phyloP scores from a whole-genome alignment of 2,329 filamentous ascomycete species.

The Raffaelea deltoideospora region DNA sequence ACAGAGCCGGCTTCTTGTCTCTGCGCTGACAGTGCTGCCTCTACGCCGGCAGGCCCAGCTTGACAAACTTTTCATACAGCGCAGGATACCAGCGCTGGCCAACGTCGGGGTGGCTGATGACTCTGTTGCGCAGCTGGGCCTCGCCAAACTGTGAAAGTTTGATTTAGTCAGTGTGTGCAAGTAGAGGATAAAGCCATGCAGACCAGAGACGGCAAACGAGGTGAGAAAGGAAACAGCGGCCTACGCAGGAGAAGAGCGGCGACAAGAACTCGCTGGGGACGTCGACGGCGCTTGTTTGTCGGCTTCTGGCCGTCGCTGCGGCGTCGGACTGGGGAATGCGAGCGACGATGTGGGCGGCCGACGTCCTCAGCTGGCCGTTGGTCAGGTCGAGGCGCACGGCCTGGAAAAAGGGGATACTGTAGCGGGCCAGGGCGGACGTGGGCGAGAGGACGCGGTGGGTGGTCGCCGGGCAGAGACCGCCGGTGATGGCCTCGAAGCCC shows the following conservation, averaged over 20 bases:
- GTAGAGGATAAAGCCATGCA: background rate
- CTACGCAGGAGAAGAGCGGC: constrained; percentile 5
- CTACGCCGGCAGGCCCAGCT: too few relatives aligned
- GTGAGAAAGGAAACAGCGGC: background rate
- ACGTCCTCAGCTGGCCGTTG: constrained; percentile 2
- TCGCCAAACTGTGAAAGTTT: constrained; percentile 4
- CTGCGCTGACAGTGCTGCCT: too few relatives aligned
- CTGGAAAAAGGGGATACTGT: constrained; percentile 32
- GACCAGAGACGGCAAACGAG: background rate
- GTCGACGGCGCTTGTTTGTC: constrained; percentile 6
- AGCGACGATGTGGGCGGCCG: constrained; percentile 6
- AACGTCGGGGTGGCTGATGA: constrained; percentile 7
- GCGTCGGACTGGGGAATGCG: constrained; percentile 6
- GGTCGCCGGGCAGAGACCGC: constrained; percentile 37
- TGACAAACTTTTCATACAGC: constrained; percentile 6
- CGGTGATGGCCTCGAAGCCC: constrained; percentile 40
- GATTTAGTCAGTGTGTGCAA: background rate
- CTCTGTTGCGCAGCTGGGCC: constrained; percentile 7
- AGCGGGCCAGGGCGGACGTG: constrained; percentile 10
- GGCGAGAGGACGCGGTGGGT: constrained; percentile 25
- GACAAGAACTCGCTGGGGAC: constrained; percentile 8
- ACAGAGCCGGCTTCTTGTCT: too few relatives aligned
- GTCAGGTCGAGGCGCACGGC: constrained; percentile 28
- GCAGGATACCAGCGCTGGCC: constrained; percentile 7
- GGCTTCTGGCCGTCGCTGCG: too few relatives aligned